A percentile compares a stretch with the other conserved stretches of the same genome.
Evolutionary conservation across 495 filamentous ascomycete genomes (phyloP).

Genomic region (Durotheca rogersii): DNA sequence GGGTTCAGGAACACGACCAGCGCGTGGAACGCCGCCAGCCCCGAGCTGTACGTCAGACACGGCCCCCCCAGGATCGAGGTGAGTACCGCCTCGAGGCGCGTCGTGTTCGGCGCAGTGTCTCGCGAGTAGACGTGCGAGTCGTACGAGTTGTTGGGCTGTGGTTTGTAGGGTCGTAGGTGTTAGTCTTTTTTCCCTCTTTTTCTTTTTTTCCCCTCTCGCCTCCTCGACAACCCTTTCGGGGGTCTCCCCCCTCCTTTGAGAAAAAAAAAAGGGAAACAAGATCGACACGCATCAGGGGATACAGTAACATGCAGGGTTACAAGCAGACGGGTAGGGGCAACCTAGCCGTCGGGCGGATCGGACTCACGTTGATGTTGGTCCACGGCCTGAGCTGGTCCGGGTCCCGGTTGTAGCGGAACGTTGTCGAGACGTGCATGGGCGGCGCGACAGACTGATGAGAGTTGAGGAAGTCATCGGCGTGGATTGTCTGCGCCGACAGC

Average conservation of each 20-base stretch:
- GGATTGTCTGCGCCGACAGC: constrained; percentile 72
- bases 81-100: constrained; percentile 81
- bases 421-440: constrained; percentile 82
- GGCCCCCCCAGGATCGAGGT: constrained; percentile 68
- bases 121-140: constrained; percentile 78
- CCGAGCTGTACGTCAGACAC: constrained; percentile 75
- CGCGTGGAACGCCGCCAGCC: constrained; percentile 84
- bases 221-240: not conserved
- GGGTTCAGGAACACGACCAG: constrained; percentile 77
- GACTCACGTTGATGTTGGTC: constrained; percentile 46
- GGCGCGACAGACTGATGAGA: constrained; percentile 75
- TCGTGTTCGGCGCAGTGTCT: constrained; percentile 67
- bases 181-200: not conserved
- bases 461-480: constrained; percentile 81
- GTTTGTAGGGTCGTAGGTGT: not conserved
- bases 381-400: constrained; percentile 60
- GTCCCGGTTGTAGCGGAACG: constrained; percentile 74
- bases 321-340: not conserved
- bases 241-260: not conserved
- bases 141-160: constrained; percentile 42
- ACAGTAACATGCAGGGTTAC: no score
- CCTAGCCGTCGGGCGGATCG: no score
- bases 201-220: not conserved
- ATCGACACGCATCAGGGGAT: no score
- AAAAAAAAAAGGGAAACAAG: not conserved